Percentiles rank a stretch among this genome's conserved stretches.
Evolutionary conservation across 148 eudicot species (phyloP).

Genomic region (Pharnaceum exiguum): DNA sequence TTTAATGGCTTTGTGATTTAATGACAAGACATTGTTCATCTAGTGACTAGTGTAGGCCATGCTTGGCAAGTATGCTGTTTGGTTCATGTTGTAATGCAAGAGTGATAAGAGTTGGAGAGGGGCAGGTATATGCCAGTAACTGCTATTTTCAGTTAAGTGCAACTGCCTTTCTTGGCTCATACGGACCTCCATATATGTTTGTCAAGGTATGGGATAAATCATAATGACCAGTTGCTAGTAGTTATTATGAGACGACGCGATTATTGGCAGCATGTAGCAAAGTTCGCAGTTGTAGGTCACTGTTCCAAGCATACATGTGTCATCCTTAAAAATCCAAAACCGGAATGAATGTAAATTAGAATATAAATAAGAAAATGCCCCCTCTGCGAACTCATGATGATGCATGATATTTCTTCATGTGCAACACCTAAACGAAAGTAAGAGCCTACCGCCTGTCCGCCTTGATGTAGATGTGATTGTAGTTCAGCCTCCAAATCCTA

Average conservation of each 20-base stretch:
- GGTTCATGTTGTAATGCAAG: conserved; percentile 1
- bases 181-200: not conserved
- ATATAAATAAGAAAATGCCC: too few species aligned
- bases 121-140: conserved; percentile 7
- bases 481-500: not conserved
- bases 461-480: too few species aligned
- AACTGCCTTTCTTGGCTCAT: conserved; percentile 3
- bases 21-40: not conserved
- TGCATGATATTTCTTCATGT: not conserved
- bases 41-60: conserved; percentile 9
- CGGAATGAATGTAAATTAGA: not conserved
- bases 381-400: not conserved
- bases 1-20: not conserved
- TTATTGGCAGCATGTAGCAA: too few species aligned
- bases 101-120: not conserved
- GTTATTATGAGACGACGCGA: too few species aligned
- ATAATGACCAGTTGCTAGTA: too few species aligned
- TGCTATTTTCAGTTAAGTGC: conserved; percentile 9
- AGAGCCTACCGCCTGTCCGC: too few species aligned
- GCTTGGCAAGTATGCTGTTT: conserved; percentile 13
- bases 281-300: not conserved
- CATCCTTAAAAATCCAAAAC: not conserved
- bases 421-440: too few species aligned
- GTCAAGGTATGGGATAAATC: not conserved
- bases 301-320: not conserved